Conservation (phyloP, 2,329 filamentous ascomycete genomes). For the Aspergillus sp. region DNA sequence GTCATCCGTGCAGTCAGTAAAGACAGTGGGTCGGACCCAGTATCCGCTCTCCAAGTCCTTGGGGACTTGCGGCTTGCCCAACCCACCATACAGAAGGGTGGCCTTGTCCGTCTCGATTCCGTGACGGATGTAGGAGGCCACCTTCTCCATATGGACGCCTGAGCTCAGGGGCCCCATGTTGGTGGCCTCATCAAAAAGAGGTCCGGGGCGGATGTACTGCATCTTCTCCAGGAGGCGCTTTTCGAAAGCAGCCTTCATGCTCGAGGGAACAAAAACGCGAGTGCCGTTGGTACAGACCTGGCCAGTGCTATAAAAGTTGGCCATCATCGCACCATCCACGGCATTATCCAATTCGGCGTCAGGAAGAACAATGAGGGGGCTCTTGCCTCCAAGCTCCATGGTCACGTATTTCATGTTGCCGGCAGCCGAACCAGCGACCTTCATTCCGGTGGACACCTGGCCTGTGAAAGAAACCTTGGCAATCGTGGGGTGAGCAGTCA, state of each 20-base stretch:
- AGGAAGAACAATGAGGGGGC: conserved; percentile 74
- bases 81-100: conserved; percentile 71
- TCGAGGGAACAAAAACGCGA: conserved; percentile 74
- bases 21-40: conserved; percentile 82
- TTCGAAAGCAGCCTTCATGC: conserved; percentile 69
- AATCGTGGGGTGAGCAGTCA: conserved; percentile 71
- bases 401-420: conserved; percentile 86
- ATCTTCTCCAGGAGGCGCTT: conserved; percentile 69
- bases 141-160: conserved; percentile 72
- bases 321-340: conserved; percentile 89
- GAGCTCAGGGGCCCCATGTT: conserved; percentile 87
- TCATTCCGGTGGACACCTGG: conserved; percentile 79
- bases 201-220: conserved; percentile 67
- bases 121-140: conserved; percentile 72
- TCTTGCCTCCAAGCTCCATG: conserved; percentile 90
- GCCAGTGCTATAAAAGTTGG: conserved; percentile 88
- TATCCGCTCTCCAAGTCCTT: conserved; percentile 63
- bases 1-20: conserved; percentile 78
- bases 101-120: conserved; percentile 74
- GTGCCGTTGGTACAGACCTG: conserved; percentile 95
- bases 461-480: conserved; percentile 90
- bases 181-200: conserved; percentile 69
- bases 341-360: conserved; percentile 77
- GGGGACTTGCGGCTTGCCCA: conserved; percentile 58
- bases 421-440: conserved; percentile 74